phyloP scores from a whole-genome alignment of 805 yeast species.

The Candida nemodendra region DNA sequence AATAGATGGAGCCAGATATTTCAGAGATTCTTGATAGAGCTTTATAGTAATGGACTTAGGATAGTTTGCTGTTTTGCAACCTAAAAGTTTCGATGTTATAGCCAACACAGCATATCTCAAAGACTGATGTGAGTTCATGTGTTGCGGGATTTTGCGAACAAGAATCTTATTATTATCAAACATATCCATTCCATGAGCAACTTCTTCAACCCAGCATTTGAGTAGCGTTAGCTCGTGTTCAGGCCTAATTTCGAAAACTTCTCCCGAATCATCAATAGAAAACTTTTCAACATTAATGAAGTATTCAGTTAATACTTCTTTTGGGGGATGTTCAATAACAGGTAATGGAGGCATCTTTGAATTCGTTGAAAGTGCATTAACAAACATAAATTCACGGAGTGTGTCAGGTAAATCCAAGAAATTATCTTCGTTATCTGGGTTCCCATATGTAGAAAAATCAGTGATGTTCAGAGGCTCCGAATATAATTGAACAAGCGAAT shows the following conservation, averaged over 20 bases:
- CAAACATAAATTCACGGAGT: constrained; percentile 39
- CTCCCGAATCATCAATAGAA: constrained; percentile 12
- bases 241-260: constrained; percentile 12
- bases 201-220: constrained; percentile 36
- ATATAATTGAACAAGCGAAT: constrained; percentile 9
- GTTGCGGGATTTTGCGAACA: constrained; percentile 17
- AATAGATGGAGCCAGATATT: constrained; percentile 24
- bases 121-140: constrained; percentile 16
- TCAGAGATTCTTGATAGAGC: constrained; percentile 35
- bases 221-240: constrained; percentile 29
- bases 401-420: constrained; percentile 32
- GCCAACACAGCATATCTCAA: constrained; percentile 24
- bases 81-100: constrained; percentile 21
- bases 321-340: constrained; percentile 15
- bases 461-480: constrained; percentile 16
- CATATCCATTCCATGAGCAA: constrained; percentile 44
- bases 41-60: constrained; percentile 25
- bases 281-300: constrained; percentile 23
- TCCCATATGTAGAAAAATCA: constrained; percentile 11
- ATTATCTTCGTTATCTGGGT: constrained; percentile 9
- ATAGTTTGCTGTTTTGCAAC: constrained; percentile 15
- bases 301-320: constrained; percentile 20
- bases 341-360: constrained; percentile 8
- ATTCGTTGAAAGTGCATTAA: constrained; percentile 30
- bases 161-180: constrained; percentile 25